Percentiles rank a stretch among this genome's conserved stretches.
Conservation (phyloP, 2,329 filamentous ascomycete species). For the Pseudocercospora ulei region DNA sequence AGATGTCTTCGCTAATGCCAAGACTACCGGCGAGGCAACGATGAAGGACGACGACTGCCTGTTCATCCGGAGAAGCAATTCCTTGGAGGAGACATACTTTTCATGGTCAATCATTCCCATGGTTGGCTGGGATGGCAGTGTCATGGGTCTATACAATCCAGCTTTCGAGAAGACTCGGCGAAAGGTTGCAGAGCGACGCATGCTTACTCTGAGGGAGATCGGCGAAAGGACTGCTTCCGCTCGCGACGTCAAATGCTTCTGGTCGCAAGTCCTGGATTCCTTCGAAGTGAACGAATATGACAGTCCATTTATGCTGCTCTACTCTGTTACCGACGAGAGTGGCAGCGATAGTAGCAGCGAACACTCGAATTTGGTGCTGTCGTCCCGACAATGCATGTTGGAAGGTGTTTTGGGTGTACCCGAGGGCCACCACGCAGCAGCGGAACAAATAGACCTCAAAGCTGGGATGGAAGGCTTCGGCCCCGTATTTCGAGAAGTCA, state of each 20-base stretch:
- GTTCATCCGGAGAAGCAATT: slow-evolving; percentile 60
- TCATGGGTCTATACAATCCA: slow-evolving; percentile 67
- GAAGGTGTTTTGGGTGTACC: slow-evolving; percentile 65
- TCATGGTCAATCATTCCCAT: slow-evolving; percentile 74
- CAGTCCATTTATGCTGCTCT: slow-evolving; percentile 65
- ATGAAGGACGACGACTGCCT: slow-evolving; percentile 77
- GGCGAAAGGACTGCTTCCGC: slow-evolving; percentile 64
- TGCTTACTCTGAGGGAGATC: slow-evolving; percentile 68
- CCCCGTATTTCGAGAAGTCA: slow-evolving; percentile 65
- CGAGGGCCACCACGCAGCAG: slow-evolving; percentile 51
- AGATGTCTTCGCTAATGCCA: slow-evolving; percentile 58
- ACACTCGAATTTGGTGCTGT: slow-evolving; percentile 55
- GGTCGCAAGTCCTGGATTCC: slow-evolving; percentile 58
- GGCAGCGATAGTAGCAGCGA: slow-evolving; percentile 65
- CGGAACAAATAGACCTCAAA: slow-evolving; percentile 57
- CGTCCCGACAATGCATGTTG: slow-evolving; percentile 55
- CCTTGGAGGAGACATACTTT: slow-evolving; percentile 70
- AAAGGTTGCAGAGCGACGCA: slow-evolving; percentile 67
- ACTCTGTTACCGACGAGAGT: slow-evolving; percentile 60
- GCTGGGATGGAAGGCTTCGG: slow-evolving; percentile 63
- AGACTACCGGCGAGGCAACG: slow-evolving; percentile 61
- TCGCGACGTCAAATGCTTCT: slow-evolving; percentile 63
- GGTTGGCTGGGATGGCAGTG: slow-evolving; percentile 61
- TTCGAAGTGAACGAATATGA: slow-evolving; percentile 66
- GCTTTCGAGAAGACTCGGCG: slow-evolving; percentile 71